Base-by-base conservation (phyloP, 106 monocot genomes). In the Ottelia alismoides region DNA sequence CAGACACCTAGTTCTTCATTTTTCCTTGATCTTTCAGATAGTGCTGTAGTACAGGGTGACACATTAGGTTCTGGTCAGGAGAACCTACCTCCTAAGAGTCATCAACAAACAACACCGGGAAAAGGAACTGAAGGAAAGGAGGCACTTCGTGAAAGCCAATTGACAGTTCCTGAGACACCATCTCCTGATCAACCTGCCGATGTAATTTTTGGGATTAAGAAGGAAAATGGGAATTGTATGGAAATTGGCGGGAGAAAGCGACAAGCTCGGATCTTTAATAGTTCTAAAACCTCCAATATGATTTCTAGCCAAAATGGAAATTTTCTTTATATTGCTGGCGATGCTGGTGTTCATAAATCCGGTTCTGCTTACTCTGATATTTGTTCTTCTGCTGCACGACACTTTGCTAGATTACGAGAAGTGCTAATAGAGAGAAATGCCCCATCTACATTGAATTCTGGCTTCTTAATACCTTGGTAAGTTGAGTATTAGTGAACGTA, bases 101-200 rank as follows among this genome's bases (percentile, higher is more conserved):
- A 76, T 29, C 83, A 83, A 45, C 75, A 82, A 35, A 72, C 55
- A 2, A 78, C 98, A 43, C 98, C 90, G 27, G 90, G 67, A 14
- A 90, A 69, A 61, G 62, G 32, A 69, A 60, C 50, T 22, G 88
- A 96, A 53, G 26, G 43, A 1, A 85, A 45, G 49, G 84, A 89
- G 47, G 73, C 46, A 20, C 81, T 77, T 25, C 76, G 65, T 43
- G 98, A 99, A 60, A 90, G 82, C 53, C 90, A 86, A 53, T 49
- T 99, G 74, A 99, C 98, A 28, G 75, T 99, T 43, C 98, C 98
- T 1, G 90, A 99, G 70, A 99, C 98, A 7, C 98, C 98, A 54
- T 99, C 98, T 1, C 98, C 98, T 31, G 98, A 99, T 74, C 66
- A 64, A 49, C 82, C 86, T 26, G 55, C 47, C 62, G 90, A 99